Evolutionary conservation across 164 flowering plant species (phyloP), one percentile per base, ranked within the genome.

Genomic region (Stephania cephalantha): DNA sequence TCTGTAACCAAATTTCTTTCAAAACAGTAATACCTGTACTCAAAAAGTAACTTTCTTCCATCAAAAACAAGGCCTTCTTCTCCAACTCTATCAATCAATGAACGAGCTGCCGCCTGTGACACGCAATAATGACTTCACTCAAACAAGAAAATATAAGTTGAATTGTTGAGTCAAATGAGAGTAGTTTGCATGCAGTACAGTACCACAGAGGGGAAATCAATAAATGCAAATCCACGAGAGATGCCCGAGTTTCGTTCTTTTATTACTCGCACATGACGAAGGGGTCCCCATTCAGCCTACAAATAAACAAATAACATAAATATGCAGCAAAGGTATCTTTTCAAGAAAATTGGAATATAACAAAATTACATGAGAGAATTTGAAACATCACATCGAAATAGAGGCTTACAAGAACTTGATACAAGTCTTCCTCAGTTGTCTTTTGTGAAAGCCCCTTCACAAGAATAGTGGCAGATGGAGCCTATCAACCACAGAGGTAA

Each of bases 251-350:
- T 92, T 72, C 97, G 83, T 82, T 96, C 98, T 85, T 89, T 94
- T 70, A 96, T 96, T 44, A 96, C 93, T 76, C 99, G 95, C 2
- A 94, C 97, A 85, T 96, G 97, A 69, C 97, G 97, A 77, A 96
- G 93, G 18, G 99, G 99, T 18, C 94, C 98, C 99, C 99, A 96
- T 79, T 96, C 98, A 85, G 94, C 94, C 99, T 96, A 73, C 73
- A 70, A 50, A 61, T 9, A 68, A 9, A 20, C n/a, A 69, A 2
- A 35, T 30, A 66, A 69, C 71, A 9, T 42, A 73, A 58, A 72
- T 52, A n/a, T 35, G 42, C 42, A 50, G 35, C 53, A 29, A 18
- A 71, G 52, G 35, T 20, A 35, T 35, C 42, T 61, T 71, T 5
- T 7, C 65, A 68, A 18, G 12, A 20, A n/a, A 76, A 75, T 2